phyloP scores from a whole-genome alignment of 78 protist genomes.

The Dictyostelium firmibasis region DNA sequence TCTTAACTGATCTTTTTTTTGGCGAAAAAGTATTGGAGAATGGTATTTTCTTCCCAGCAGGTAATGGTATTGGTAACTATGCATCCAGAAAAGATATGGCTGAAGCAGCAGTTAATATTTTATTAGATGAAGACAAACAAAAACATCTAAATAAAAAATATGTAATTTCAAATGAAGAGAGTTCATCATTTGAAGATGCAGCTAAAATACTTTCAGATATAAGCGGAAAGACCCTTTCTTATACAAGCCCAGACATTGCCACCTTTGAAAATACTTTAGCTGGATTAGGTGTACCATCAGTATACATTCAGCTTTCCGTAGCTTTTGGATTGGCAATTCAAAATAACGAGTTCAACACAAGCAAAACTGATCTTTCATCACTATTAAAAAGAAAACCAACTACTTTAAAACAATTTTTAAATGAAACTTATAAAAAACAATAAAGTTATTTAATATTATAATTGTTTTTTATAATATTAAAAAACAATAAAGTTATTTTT shows the following conservation, averaged over 20 bases:
- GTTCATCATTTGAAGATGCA: not conserved
- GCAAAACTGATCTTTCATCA: not conserved
- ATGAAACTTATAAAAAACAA: not conserved
- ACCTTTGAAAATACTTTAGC: not conserved
- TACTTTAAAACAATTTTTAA: not conserved
- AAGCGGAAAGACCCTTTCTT: not conserved
- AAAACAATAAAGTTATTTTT: no score
- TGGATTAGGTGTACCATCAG: not conserved
- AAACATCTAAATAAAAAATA: slow-evolving; percentile 8
- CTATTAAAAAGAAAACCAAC: slow-evolving; percentile 13
- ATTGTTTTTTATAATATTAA: no score
- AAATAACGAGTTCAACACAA: slow-evolving; percentile 3
- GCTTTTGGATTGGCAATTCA: slow-evolving; percentile 20
- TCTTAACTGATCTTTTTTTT: slow-evolving; percentile 1
- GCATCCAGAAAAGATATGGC: slow-evolving; percentile 25
- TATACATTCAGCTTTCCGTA: not conserved
- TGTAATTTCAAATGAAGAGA: not conserved
- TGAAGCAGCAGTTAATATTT: slow-evolving; percentile 2
- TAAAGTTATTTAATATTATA: not conserved
- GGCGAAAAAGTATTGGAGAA: not conserved
- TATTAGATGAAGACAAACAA: not conserved
- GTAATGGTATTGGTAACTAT: not conserved
- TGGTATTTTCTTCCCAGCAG: slow-evolving; percentile 29
- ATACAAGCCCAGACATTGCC: not conserved
- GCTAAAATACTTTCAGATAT: not conserved